phyloP scores from a whole-genome alignment of 2,329 filamentous ascomycete genomes.

The Helicocarpus griseus region DNA sequence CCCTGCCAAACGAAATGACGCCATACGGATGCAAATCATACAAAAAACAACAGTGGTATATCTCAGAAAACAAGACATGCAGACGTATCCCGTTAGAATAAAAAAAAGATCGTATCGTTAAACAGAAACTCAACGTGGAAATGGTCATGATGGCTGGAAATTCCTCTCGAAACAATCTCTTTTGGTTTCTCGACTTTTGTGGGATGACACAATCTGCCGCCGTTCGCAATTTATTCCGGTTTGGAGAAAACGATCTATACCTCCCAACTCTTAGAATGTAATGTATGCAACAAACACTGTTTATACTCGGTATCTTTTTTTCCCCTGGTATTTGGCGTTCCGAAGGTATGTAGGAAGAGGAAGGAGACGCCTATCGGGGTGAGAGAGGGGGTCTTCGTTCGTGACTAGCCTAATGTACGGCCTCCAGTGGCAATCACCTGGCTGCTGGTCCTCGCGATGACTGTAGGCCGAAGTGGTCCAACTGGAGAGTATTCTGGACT shows the following conservation, averaged over 20 bases:
- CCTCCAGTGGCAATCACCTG: conserved; percentile 34
- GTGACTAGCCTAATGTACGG: conserved; percentile 25
- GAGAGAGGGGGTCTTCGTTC: not conserved
- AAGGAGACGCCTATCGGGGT: not conserved
- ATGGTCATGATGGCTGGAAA: not conserved
- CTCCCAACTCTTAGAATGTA: not conserved
- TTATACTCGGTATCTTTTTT: not conserved
- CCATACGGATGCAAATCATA: conserved; percentile 6
- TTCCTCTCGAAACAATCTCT: not conserved
- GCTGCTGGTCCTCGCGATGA: conserved; percentile 26
- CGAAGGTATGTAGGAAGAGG: not conserved
- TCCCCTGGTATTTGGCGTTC: not conserved
- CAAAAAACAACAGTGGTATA: conserved; percentile 6
- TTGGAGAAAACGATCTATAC: conserved; percentile 4
- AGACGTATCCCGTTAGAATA: conserved; percentile 1
- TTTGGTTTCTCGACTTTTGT: not conserved
- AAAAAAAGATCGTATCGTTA: not conserved
- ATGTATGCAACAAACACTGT: not conserved
- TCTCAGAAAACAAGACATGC: conserved; percentile 1
- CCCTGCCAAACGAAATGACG: not conserved
- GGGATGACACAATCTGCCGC: not conserved
- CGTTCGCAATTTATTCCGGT: conserved; percentile 1
- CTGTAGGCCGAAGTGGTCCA: conserved; percentile 22
- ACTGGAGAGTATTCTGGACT: conserved; percentile 24
- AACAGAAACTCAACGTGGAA: not conserved